Evolutionary conservation across 116 monocot genomes (phyloP).

Genomic region (Cymodocea nodosa): DNA sequence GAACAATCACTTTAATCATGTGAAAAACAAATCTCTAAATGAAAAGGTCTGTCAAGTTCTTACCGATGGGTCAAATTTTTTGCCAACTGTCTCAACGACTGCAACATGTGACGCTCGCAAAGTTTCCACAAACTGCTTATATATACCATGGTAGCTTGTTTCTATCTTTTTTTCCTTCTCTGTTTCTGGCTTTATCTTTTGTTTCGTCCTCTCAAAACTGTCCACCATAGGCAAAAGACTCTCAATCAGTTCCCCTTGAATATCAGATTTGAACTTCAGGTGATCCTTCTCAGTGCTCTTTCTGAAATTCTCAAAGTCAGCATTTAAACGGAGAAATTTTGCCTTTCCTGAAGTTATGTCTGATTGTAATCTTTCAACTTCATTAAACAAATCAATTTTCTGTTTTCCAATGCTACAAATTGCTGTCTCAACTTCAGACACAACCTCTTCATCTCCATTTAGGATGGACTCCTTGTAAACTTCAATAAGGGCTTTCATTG

Average conservation of each 20-base stretch:
- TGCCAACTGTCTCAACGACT: constrained; percentile 73
- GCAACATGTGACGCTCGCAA: constrained; percentile 65
- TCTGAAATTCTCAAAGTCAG: constrained; percentile 88
- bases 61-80: constrained; percentile 87
- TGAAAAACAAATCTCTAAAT: background rate
- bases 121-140: constrained; percentile 93
- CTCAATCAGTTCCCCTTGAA: constrained; percentile 56
- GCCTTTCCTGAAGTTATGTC: constrained; percentile 49
- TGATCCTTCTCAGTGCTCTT: constrained; percentile 69
- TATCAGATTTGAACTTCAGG: constrained; percentile 40
- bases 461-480: constrained; percentile 67
- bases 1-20: background rate
- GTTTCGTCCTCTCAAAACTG: constrained; percentile 75
- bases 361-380: constrained; percentile 23
- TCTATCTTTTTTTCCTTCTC: constrained; percentile 71
- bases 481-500: constrained; percentile 47
- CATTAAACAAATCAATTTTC: constrained; percentile 30
- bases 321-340: constrained; percentile 59
- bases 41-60: background rate
- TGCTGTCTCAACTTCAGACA: constrained; percentile 38
- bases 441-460: constrained; percentile 47
- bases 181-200: constrained; percentile 55
- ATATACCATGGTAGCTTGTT: constrained; percentile 87
- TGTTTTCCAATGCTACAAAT: constrained; percentile 41
- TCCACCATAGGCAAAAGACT: constrained; percentile 73